Percentiles rank a stretch among this genome's conserved stretches.
Evolutionary conservation across 116 monocot species (phyloP).

Genomic region (Dioscorea cayenensis): DNA sequence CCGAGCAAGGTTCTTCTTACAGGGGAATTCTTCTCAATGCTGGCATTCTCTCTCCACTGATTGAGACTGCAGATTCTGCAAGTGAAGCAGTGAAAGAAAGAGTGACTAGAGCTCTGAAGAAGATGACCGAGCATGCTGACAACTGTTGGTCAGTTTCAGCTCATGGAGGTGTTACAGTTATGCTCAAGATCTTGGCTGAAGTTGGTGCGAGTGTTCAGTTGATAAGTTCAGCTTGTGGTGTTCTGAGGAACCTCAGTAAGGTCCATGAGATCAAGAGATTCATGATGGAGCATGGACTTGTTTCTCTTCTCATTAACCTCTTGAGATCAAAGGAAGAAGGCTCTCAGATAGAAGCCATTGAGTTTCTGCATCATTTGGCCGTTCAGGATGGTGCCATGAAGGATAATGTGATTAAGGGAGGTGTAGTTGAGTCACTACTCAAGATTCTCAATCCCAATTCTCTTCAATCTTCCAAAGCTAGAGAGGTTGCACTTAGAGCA

Average conservation of each 20-base stretch:
- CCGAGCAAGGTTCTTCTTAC: slow-evolving; percentile 27
- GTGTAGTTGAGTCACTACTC: slow-evolving; percentile 31
- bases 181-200: slow-evolving; percentile 33
- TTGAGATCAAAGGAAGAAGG: slow-evolving; percentile 28
- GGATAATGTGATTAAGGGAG: slow-evolving; percentile 18
- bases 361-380: slow-evolving; percentile 29
- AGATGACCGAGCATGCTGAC: slow-evolving; percentile 56
- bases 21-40: slow-evolving; percentile 27
- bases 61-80: slow-evolving; percentile 37
- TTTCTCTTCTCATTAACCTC: slow-evolving; percentile 38
- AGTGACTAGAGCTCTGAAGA: slow-evolving; percentile 39
- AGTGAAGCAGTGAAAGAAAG: slow-evolving; percentile 29
- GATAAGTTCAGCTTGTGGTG: slow-evolving; percentile 19
- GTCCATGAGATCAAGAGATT: slow-evolving; percentile 62
- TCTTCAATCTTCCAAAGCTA: slow-evolving; percentile 29
- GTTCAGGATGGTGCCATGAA: slow-evolving; percentile 22
- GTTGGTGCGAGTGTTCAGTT: slow-evolving; percentile 12
- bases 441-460: slow-evolving; percentile 33
- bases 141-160: slow-evolving; percentile 70
- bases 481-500: slow-evolving; percentile 40
- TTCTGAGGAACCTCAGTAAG: slow-evolving; percentile 43
- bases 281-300: slow-evolving; percentile 55
- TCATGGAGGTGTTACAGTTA: slow-evolving; percentile 54
- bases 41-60: slow-evolving; percentile 36
- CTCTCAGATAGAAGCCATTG: slow-evolving; percentile 34